These are phyloP conservation scores for Helicostylum pulchrum DNA, from an alignment of 192 early-diverging fungal genomes.

Conservation along the genomic window DNA sequence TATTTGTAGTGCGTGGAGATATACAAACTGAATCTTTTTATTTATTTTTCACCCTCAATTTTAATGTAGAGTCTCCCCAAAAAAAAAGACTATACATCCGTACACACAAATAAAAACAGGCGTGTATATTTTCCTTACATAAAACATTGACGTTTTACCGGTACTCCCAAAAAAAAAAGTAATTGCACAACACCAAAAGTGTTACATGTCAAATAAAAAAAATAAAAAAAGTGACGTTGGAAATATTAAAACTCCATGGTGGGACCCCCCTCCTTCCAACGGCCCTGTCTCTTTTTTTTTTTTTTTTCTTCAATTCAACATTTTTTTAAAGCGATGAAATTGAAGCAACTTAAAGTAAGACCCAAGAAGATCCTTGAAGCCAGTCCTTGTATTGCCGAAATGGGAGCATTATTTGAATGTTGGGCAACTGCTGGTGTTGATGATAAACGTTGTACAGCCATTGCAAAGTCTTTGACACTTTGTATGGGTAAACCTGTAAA, in stretches of 20 bases:
- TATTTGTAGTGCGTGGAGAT: too few relatives aligned
- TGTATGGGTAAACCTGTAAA: slow-evolving; percentile 57
- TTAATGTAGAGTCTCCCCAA: too few relatives aligned
- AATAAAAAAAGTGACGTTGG: background rate
- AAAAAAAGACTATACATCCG: too few relatives aligned
- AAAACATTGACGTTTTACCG: too few relatives aligned
- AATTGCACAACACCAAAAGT: too few relatives aligned
- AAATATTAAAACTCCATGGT: background rate
- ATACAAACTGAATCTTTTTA: too few relatives aligned
- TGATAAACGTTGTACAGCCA: slow-evolving; percentile 47
- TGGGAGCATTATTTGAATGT: slow-evolving; percentile 59
- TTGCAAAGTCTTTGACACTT: slow-evolving; percentile 47
- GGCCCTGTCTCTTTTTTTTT: slow-evolving; percentile 8
- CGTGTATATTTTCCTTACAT: too few relatives aligned
- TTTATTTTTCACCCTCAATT: too few relatives aligned
- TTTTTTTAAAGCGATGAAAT: slow-evolving; percentile 41
- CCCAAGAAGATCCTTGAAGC: slow-evolving; percentile 53
- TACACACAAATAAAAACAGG: too few relatives aligned
- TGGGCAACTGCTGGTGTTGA: slow-evolving; percentile 55
- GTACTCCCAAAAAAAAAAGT: too few relatives aligned
- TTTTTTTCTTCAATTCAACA: slow-evolving; percentile 9
- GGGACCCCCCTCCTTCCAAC: background rate
- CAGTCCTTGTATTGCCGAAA: slow-evolving; percentile 54
- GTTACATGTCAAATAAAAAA: too few relatives aligned
- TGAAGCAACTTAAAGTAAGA: slow-evolving; percentile 57